Percentiles rank a stretch among this genome's conserved stretches.
These are phyloP conservation scores for Fusarium tricinctum DNA, from an alignment of 2,329 filamentous ascomycete species.

Conservation along the genomic window DNA sequence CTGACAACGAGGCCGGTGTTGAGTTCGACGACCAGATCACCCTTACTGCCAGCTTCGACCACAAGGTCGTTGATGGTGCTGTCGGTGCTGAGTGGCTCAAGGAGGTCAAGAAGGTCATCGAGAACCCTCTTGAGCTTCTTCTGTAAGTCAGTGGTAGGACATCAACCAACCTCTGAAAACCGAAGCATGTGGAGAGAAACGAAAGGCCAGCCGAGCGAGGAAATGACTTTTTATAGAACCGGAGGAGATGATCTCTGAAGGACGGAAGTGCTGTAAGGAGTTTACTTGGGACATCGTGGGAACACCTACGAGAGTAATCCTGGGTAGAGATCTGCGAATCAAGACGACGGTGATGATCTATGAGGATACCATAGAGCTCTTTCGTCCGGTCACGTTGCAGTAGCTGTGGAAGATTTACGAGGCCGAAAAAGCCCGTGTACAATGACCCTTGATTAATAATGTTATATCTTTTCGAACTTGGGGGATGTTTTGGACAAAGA, in stretches of 20 bases:
- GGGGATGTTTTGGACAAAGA: slow-evolving; percentile 48
- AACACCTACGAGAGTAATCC: slow-evolving; percentile 21
- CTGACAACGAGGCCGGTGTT: slow-evolving; percentile 81
- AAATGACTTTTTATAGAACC: slow-evolving; percentile 47
- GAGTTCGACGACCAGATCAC: slow-evolving; percentile 98
- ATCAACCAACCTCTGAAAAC: slow-evolving; percentile 6
- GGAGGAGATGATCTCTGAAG: slow-evolving; percentile 31
- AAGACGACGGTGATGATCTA: slow-evolving; percentile 23
- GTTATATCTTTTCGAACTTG: slow-evolving; percentile 52
- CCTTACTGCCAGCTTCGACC: slow-evolving; percentile 96
- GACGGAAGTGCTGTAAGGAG: slow-evolving; percentile 28
- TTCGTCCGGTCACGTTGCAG: slow-evolving; percentile 27
- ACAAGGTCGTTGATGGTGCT: slow-evolving; percentile 98
- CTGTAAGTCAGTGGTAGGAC: slow-evolving; percentile 69
- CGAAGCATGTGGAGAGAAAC: slow-evolving; percentile 6
- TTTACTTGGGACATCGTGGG: slow-evolving; percentile 33
- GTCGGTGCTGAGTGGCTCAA: slow-evolving; percentile 97
- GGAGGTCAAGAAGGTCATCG: slow-evolving; percentile 96
- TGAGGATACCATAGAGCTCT: slow-evolving; percentile 32
- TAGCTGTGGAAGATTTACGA: slow-evolving; percentile 45
- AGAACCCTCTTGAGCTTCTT: slow-evolving; percentile 96
- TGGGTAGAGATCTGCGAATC: slow-evolving; percentile 20
- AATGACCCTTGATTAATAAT: slow-evolving; percentile 61
- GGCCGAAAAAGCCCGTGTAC: slow-evolving; percentile 57
- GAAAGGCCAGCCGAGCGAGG: slow-evolving; percentile 33